A percentile compares a stretch with the other conserved stretches of the same genome.
Conservation (phyloP, 257 asterid genomes). For the Solanum ossicruentum region DNA sequence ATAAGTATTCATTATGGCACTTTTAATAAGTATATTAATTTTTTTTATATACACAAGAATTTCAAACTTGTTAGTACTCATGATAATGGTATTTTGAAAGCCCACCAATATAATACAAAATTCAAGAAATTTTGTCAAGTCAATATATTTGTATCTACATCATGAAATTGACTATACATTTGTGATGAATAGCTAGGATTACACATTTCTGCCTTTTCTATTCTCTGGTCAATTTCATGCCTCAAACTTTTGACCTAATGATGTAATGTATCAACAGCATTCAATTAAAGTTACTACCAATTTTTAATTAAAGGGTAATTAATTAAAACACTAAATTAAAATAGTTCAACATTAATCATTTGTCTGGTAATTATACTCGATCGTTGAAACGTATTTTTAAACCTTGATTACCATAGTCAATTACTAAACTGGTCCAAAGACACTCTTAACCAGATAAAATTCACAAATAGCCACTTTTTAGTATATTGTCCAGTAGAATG, state of each 20-base stretch:
- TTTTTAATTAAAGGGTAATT: neutral
- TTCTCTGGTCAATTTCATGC: neutral
- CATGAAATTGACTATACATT: neutral
- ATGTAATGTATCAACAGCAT: neutral
- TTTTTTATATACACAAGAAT: neutral
- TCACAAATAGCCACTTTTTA: neutral
- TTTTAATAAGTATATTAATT: neutral
- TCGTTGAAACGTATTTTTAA: neutral
- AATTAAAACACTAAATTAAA: neutral
- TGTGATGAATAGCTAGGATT: neutral
- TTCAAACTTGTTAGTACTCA: neutral
- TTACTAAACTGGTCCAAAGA: neutral
- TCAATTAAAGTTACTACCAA: neutral
- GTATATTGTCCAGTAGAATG: neutral
- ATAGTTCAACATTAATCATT: neutral
- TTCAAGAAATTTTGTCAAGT: neutral
- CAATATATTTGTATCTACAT: neutral
- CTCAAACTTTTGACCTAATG: constrained; percentile 1
- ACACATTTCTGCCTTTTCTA: neutral
- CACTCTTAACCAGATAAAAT: neutral
- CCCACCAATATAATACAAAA: neutral
- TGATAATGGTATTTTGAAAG: neutral
- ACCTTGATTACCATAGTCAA: neutral
- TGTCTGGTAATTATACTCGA: neutral
- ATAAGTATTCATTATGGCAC: neutral